Evolutionary conservation across 208 protist genomes (phyloP).

Genomic region (Crithidia bombi): DNA sequence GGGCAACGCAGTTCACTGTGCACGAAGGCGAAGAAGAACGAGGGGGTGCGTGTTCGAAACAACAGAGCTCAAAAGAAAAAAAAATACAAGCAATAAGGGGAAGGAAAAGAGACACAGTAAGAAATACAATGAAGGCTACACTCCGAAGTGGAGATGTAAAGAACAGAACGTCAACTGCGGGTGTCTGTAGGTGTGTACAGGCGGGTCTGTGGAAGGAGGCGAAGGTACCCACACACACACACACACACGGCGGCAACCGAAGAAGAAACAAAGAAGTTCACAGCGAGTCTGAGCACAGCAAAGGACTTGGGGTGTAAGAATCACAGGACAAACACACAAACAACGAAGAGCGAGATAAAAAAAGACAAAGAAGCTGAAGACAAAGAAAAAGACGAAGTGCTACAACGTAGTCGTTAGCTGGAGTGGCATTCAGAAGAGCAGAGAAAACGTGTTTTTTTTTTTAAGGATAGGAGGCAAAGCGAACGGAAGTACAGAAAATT

Average conservation of each 20-base stretch:
- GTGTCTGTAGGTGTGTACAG: too few species aligned
- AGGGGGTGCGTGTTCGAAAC: background rate
- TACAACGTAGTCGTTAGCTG: constrained; percentile 4
- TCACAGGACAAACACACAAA: too few species aligned
- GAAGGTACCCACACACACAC: too few species aligned
- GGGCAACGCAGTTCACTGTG: too few species aligned
- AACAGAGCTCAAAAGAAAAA: background rate
- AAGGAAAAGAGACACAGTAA: background rate
- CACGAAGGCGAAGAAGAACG: background rate
- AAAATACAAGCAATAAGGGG: background rate
- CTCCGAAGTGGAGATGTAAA: background rate
- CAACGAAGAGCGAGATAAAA: constrained; percentile 9
- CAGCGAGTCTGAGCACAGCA: too few species aligned
- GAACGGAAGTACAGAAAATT: background rate
- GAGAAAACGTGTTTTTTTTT: background rate
- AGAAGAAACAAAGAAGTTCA: too few species aligned
- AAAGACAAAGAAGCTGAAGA: constrained; percentile 7
- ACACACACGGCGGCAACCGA: too few species aligned
- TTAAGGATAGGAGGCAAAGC: background rate
- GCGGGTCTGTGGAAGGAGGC: background rate
- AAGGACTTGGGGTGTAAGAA: too few species aligned
- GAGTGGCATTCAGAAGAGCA: background rate
- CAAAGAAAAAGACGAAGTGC: constrained; percentile 1
- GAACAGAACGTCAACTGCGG: background rate
- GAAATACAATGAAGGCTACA: background rate